Evolutionary conservation across 2,329 filamentous ascomycete species (phyloP).

Genomic region (Ophiostoma ulmi): DNA sequence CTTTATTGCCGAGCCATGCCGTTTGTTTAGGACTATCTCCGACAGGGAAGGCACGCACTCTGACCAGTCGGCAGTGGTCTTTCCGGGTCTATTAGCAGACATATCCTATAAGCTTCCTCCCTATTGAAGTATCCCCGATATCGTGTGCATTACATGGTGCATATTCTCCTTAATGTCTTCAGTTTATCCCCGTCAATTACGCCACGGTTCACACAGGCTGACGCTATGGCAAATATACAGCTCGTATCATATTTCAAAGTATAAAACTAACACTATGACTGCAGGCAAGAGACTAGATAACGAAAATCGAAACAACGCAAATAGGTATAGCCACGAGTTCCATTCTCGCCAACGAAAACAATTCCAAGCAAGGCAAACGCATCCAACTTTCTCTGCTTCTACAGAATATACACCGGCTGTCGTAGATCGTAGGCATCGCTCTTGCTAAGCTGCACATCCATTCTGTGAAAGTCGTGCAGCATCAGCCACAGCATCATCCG

Average conservation of each 20-base stretch:
- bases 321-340: background rate
- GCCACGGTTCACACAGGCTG: background rate
- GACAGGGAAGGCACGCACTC: background rate
- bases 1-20: background rate
- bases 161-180: background rate
- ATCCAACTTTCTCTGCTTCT: background rate
- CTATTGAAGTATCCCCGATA: background rate
- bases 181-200: background rate
- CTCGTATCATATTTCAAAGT: background rate
- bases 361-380: background rate
- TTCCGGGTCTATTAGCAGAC: background rate
- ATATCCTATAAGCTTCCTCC: background rate
- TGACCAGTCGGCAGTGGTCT: background rate
- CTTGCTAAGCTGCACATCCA: constrained; percentile 49
- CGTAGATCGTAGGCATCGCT: constrained; percentile 51
- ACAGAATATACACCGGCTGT: constrained; percentile 49
- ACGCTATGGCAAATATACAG: background rate
- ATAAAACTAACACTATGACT: background rate
- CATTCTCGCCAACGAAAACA: background rate
- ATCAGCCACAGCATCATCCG: constrained; percentile 56
- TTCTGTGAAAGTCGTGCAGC: constrained; percentile 53
- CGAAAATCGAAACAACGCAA: background rate
- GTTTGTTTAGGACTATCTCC: background rate
- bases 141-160: background rate
- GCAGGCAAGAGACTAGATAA: background rate